Conservation (phyloP, 371 early-diverging fungal species). For the Mortierella sp. region DNA sequence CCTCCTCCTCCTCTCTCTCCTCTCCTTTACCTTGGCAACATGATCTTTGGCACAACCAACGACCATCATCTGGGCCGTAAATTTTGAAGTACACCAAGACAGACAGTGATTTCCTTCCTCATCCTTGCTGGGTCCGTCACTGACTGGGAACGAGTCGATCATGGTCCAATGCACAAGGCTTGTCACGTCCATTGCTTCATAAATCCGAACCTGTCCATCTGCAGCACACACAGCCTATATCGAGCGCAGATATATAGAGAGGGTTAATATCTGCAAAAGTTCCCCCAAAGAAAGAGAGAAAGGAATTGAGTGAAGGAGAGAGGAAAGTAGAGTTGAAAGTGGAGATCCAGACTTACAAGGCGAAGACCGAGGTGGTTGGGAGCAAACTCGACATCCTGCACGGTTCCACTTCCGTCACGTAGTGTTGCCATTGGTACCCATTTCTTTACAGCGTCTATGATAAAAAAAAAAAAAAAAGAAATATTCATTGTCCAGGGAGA, state of each 20-base stretch:
- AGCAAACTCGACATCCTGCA: constrained; percentile 91
- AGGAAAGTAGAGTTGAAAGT: too few relatives aligned
- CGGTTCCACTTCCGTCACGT: constrained; percentile 78
- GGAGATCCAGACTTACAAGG: constrained; percentile 58
- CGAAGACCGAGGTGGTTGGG: constrained; percentile 81
- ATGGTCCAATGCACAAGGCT: constrained; percentile 86
- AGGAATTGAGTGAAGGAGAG: too few relatives aligned
- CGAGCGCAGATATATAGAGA: background rate
- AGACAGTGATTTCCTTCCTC: constrained; percentile 78
- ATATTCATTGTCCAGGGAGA: too few relatives aligned
- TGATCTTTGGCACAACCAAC: constrained; percentile 89
- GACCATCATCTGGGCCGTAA: constrained; percentile 83
- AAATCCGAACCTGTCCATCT: constrained; percentile 90
- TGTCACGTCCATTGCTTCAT: constrained; percentile 88
- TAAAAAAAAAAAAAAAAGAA: constrained; percentile 7
- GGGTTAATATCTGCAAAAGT: background rate
- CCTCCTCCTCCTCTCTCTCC: too few relatives aligned
- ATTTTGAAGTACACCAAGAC: constrained; percentile 91
- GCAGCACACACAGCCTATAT: constrained; percentile 83
- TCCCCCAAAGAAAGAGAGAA: background rate
- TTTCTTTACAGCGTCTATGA: constrained; percentile 69
- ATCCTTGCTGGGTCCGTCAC: constrained; percentile 55
- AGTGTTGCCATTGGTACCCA: constrained; percentile 78
- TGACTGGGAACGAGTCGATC: constrained; percentile 73
- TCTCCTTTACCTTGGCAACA: constrained; percentile 69